Evolutionary conservation across 2,329 filamentous ascomycete species (phyloP).

Genomic region (Epichloe scottii): DNA sequence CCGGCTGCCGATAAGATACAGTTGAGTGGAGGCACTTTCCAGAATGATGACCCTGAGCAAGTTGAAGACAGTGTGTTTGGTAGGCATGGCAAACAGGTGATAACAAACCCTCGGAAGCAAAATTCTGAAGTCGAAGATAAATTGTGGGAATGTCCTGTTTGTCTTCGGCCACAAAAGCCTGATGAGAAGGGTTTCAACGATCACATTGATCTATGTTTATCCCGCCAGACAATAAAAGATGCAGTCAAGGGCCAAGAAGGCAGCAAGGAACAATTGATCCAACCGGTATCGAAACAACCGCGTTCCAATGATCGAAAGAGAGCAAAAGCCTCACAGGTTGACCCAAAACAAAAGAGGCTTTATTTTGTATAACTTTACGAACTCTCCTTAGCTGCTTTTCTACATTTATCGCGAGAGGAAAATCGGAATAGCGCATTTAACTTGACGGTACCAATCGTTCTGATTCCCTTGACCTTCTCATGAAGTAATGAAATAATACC

Average conservation of each 20-base stretch:
- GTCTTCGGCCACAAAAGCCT: conserved; percentile 58
- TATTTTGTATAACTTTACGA: conserved; percentile 30
- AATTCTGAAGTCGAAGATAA: conserved; percentile 26
- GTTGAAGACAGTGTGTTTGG: conserved; percentile 3
- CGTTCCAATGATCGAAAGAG: conserved; percentile 27
- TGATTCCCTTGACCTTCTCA: neutral
- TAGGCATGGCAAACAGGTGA: conserved; percentile 38
- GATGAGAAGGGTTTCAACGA: conserved; percentile 73
- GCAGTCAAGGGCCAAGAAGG: conserved; percentile 47
- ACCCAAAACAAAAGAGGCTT: conserved; percentile 39
- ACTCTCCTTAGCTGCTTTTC: neutral
- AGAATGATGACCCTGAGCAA: neutral
- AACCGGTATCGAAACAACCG: conserved; percentile 25
- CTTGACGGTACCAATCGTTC: neutral
- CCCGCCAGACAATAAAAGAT: conserved; percentile 73
- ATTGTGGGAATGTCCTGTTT: conserved; percentile 82
- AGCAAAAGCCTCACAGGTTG: conserved; percentile 19
- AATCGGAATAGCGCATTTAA: neutral
- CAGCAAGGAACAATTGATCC: conserved; percentile 15
- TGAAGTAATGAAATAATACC: neutral
- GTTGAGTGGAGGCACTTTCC: neutral
- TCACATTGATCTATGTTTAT: conserved; percentile 87
- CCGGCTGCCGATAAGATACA: conserved; percentile 45
- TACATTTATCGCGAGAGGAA: neutral
- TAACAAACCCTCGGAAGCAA: conserved; percentile 29